Conservation (phyloP, 805 yeast species). For the Ogataea pini region DNA sequence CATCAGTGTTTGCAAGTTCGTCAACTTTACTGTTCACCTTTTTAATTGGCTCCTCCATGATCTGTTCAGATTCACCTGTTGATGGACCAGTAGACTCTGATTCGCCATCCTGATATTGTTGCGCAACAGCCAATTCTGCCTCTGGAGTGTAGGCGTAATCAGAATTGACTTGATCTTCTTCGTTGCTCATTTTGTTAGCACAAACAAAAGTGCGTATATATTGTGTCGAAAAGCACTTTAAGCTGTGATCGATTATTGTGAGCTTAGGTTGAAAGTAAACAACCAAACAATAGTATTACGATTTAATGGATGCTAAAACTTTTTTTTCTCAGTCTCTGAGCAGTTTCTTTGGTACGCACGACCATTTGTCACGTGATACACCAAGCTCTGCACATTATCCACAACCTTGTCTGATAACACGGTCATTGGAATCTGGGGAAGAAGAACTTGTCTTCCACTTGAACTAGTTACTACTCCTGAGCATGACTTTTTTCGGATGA, state of each 20-base stretch:
- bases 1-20: background rate
- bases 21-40: background rate
- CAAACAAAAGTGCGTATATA: background rate
- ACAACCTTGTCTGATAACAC: no score
- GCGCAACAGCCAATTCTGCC: background rate
- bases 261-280: background rate
- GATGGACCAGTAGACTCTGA: constrained; percentile 4
- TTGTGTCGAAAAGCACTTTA: background rate
- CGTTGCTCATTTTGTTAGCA: constrained; percentile 8
- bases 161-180: constrained; percentile 8
- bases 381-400: no score
- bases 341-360: background rate
- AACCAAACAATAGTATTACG: background rate
- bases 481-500: background rate
- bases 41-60: background rate
- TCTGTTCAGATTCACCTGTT: background rate
- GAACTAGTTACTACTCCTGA: no score
- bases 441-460: no score
- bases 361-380: background rate
- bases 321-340: background rate
- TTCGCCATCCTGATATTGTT: constrained; percentile 5
- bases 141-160: constrained; percentile 14
- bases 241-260: background rate
- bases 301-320: background rate
- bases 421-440: no score